Evolutionary conservation across 2,329 filamentous ascomycete species (phyloP).

Genomic region (Ophiostoma sp.): DNA sequence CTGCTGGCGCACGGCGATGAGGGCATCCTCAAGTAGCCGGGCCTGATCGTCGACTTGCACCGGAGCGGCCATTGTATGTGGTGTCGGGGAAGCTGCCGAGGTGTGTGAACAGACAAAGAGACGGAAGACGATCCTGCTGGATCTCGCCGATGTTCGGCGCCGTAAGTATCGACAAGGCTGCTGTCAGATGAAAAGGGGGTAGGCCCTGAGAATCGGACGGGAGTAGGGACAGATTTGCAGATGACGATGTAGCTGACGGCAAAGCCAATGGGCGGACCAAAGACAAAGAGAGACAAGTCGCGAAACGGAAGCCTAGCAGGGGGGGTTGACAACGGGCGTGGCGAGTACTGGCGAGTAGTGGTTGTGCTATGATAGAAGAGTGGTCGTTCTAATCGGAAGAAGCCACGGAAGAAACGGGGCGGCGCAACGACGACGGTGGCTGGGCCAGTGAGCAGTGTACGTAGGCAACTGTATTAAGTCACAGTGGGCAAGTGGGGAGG

Average conservation of each 20-base stretch:
- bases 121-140: constrained; percentile 12
- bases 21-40: constrained; percentile 92
- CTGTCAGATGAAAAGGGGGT: constrained; percentile 8
- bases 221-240: background rate
- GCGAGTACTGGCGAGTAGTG: background rate
- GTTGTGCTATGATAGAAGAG: background rate
- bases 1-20: constrained; percentile 95
- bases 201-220: background rate
- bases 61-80: constrained; percentile 37
- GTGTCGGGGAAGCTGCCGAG: background rate
- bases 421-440: constrained; percentile 20
- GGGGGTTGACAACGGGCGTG: background rate
- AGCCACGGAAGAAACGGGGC: constrained; percentile 21
- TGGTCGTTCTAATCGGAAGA: constrained; percentile 13
- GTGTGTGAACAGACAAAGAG: background rate
- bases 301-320: constrained; percentile 13
- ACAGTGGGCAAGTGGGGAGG: background rate
- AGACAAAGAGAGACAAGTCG: constrained; percentile 1
- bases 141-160: constrained; percentile 19
- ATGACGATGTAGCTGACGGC: constrained; percentile 1
- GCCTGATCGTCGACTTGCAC: constrained; percentile 73
- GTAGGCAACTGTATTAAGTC: constrained; percentile 10
- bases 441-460: constrained; percentile 14
- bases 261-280: background rate
- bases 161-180: constrained; percentile 7